These are phyloP conservation scores for Diutina neorugosa DNA, from an alignment of 1,139 yeast species.

Conservation along the genomic window DNA sequence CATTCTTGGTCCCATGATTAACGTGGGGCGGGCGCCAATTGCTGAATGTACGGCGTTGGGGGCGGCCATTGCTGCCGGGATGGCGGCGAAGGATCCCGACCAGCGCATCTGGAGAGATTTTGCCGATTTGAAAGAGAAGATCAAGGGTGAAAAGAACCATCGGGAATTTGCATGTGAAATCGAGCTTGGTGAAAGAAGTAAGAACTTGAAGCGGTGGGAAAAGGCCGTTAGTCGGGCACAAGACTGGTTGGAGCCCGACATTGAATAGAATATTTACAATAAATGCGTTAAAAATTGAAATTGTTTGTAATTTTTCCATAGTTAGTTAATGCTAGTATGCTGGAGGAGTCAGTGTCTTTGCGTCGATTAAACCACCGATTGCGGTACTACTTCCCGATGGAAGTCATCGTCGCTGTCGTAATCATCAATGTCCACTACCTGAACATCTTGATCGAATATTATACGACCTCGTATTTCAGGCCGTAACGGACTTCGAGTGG, in stretches of 20 bases:
- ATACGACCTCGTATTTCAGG: constrained; percentile 6
- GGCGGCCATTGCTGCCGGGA: constrained; percentile 92
- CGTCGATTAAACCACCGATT: not conserved
- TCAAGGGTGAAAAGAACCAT: constrained; percentile 23
- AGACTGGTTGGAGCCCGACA: constrained; percentile 55
- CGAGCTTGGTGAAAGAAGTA: constrained; percentile 44
- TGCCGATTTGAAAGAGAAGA: constrained; percentile 41
- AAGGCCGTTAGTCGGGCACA: constrained; percentile 64
- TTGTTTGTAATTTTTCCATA: not conserved
- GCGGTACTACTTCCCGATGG: not conserved
- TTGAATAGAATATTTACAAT: constrained; percentile 5
- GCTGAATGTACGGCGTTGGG: constrained; percentile 93
- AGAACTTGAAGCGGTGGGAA: constrained; percentile 69
- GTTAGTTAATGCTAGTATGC: not conserved
- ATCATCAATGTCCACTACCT: constrained; percentile 17
- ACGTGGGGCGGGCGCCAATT: constrained; percentile 69
- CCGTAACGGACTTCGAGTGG: constrained; percentile 7
- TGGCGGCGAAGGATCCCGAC: constrained; percentile 45
- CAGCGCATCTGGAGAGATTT: constrained; percentile 67
- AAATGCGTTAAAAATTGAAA: constrained; percentile 8
- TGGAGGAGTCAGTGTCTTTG: not conserved
- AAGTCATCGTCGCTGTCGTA: constrained; percentile 8
- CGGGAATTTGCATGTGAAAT: constrained; percentile 20
- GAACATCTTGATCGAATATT: constrained; percentile 6
- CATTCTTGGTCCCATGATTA: constrained; percentile 75